Evolutionary conservation across 148 eudicot species (phyloP).

Genomic region (Vaccinium corymbosum): DNA sequence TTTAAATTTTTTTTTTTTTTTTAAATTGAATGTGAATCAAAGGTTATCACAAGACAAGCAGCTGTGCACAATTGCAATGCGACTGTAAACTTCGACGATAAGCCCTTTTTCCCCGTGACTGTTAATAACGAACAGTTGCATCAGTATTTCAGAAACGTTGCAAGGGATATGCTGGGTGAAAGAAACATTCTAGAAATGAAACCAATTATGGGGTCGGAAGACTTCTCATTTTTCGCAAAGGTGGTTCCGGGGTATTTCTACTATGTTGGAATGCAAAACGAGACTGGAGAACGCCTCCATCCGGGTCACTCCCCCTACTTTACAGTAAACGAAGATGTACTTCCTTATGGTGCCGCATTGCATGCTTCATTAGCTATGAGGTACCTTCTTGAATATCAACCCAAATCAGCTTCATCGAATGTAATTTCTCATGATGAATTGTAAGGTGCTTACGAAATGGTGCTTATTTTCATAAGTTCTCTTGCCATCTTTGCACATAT

Average conservation of each 20-base stretch:
- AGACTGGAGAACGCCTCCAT: constrained; percentile 34
- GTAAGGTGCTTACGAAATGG: constrained; percentile 11
- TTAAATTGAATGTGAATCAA: constrained; percentile 8
- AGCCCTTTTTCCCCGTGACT: constrained; percentile 45
- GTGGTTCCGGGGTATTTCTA: constrained; percentile 55
- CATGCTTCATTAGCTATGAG: constrained; percentile 60
- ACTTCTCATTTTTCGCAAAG: constrained; percentile 66
- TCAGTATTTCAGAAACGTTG: constrained; percentile 37
- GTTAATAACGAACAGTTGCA: constrained; percentile 53
- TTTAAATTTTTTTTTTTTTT: neutral
- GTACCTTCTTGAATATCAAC: constrained; percentile 36
- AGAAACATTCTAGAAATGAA: constrained; percentile 37
- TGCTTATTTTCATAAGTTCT: neutral
- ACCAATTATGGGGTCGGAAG: constrained; percentile 68
- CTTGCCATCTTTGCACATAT: neutral
- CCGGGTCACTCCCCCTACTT: constrained; percentile 46
- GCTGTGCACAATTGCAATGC: constrained; percentile 76
- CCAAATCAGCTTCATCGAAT: neutral
- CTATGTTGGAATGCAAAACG: constrained; percentile 54
- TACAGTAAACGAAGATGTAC: constrained; percentile 52
- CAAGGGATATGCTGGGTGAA: constrained; percentile 48
- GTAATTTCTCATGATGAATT: constrained; percentile 28
- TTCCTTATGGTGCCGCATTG: constrained; percentile 72
- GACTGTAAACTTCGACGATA: constrained; percentile 39
- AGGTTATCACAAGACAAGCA: constrained; percentile 68